phyloP scores from a whole-genome alignment of 2,329 filamentous ascomycete genomes.

The Capronia epimyces region DNA sequence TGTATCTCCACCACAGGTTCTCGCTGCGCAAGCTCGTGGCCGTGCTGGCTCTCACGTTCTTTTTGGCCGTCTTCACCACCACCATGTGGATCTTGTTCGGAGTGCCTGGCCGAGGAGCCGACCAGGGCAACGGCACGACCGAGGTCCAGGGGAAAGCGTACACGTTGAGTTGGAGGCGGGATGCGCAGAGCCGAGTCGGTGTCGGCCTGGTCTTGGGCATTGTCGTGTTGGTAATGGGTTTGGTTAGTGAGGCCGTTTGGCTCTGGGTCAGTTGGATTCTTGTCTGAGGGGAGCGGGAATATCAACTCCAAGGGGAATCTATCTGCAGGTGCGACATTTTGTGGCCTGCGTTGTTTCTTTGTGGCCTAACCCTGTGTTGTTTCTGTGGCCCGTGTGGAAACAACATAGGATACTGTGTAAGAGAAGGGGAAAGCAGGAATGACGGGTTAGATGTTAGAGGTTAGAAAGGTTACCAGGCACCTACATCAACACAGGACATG shows the following conservation, averaged over 20 bases:
- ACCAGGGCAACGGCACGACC: constrained; percentile 13
- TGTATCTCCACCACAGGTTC: constrained; percentile 24
- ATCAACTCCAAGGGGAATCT: not conserved
- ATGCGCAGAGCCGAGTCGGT: constrained; percentile 23
- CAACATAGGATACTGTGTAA: no score
- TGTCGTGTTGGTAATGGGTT: constrained; percentile 22
- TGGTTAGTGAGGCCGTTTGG: constrained; percentile 19
- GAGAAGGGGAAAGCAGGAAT: no score
- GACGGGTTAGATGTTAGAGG: no score
- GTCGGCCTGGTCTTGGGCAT: constrained; percentile 26
- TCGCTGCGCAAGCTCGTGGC: constrained; percentile 13
- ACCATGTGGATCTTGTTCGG: constrained; percentile 29
- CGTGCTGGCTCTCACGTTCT: constrained; percentile 9
- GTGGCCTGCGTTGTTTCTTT: no score
- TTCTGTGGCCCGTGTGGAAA: no score
- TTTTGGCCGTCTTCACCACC: constrained; percentile 17
- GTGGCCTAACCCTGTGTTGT: no score
- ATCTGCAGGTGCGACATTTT: not conserved
- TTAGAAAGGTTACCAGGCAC: no score
- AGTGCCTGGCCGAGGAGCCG: constrained; percentile 21
- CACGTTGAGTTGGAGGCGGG: constrained; percentile 20
- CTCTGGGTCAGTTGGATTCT: constrained; percentile 26
- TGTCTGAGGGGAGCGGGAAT: constrained; percentile 11
- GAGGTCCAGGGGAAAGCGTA: constrained; percentile 6
- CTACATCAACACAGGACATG: no score